Base-by-base conservation (phyloP, 768 basidiomycete species). In the Suillus occidentalis region DNA sequence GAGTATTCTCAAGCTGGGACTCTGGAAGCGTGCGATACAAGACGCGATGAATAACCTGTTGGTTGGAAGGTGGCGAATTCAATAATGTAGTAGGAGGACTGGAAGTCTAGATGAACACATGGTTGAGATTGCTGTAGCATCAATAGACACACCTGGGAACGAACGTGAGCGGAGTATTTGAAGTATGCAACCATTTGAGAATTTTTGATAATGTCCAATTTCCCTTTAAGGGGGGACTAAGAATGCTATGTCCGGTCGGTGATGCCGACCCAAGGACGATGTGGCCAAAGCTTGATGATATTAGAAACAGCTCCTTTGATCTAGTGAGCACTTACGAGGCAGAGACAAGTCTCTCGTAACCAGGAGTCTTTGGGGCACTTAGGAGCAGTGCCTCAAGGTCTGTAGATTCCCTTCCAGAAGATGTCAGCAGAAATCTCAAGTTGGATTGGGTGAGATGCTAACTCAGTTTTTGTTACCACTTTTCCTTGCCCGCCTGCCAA, bases 241-340 rank as follows among this genome's bases (percentile, higher is more conserved):
- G 58, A 25, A 31, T 12, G 14, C 73, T 67, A 42, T 73, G 78
- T 60, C 77, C 75, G 45, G 74, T 75, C 40, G 71, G 62, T n/a
- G 76, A 69, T 9, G 72, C 63, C 3, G 81, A 75, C 14, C 78
- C 76, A 61, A 88, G 73, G n/a, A 91, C 76, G 16, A 89, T 62
- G 70, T 91, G 88, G 0, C 90, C 90, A 42, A 86, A 72, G 39
- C 89, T 91, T 60, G 52, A 31, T 25, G 28, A 28, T 39, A 64
- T 63, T 22, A 70, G 47, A 67, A 42, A 43, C 3, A 20, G 10
- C 25, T 6, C 28, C 58, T 16, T 59, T 31, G 18, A 36, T 49
- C 39, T 59, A 59, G 39, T 49, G 14, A 57, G 14, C 62, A 72
- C 78, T 57, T 75, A 84, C 83, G 79, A 82, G 34, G 84, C 84